phyloP scores from a whole-genome alignment of 495 filamentous ascomycete species.

The Cercophora sp. region DNA sequence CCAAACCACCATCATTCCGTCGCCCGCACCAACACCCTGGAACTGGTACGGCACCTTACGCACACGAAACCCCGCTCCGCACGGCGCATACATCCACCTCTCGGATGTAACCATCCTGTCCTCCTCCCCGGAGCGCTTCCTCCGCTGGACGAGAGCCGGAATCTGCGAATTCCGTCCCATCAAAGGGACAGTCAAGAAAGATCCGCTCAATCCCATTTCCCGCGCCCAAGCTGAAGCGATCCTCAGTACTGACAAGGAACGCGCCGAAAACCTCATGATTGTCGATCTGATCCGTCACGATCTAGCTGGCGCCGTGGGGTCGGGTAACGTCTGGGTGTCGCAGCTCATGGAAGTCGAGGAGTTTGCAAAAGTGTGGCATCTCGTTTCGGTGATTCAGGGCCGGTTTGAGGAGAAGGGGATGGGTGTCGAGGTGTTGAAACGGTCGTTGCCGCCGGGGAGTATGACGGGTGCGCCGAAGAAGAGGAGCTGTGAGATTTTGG shows the following conservation, averaged over 20 bases:
- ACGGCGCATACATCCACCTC: neutral
- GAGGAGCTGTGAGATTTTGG: neutral
- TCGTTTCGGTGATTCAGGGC: neutral
- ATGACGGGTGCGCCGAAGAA: constrained; percentile 1
- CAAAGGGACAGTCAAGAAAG: neutral
- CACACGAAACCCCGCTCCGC: neutral
- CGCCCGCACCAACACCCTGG: neutral
- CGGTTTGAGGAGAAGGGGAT: neutral
- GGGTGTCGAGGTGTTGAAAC: neutral
- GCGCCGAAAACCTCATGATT: neutral
- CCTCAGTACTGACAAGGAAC: neutral
- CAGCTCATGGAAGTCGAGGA: neutral
- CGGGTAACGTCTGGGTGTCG: neutral
- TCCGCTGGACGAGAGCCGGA: neutral
- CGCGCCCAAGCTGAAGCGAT: neutral
- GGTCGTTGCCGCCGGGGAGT: neutral
- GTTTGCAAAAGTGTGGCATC: neutral
- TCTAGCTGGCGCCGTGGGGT: neutral
- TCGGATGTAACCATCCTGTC: neutral
- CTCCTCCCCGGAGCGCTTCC: neutral
- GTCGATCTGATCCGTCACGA: neutral
- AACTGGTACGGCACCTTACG: neutral
- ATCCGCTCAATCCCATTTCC: neutral
- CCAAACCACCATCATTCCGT: neutral
- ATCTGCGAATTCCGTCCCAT: neutral